These are phyloP conservation scores for Penicillium ochrochloron DNA, from an alignment of 495 filamentous ascomycete genomes.

Conservation along the genomic window DNA sequence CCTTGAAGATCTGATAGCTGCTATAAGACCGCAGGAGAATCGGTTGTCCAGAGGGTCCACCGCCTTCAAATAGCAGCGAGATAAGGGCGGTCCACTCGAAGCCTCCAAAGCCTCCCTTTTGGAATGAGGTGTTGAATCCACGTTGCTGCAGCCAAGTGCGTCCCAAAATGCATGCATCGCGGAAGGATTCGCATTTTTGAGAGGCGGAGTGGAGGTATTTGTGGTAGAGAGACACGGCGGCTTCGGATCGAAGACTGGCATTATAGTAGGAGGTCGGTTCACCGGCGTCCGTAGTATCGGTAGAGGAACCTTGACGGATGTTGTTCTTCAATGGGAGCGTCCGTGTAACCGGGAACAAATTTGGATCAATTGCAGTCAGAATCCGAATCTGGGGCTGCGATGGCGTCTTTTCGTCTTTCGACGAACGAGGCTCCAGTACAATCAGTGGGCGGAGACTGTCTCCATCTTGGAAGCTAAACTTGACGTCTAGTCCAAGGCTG, in stretches of 20 bases:
- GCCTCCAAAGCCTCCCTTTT: conserved; percentile 85
- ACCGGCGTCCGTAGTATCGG: conserved; percentile 37
- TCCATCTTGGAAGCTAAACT: conserved; percentile 72
- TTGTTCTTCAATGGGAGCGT: conserved; percentile 72
- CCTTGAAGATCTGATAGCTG: conserved; percentile 94
- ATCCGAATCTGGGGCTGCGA: conserved; percentile 71
- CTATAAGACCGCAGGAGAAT: conserved; percentile 79
- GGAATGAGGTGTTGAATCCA: conserved; percentile 69
- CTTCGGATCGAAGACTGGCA: conserved; percentile 79
- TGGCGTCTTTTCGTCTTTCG: conserved; percentile 30
- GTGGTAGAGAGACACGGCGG: conserved; percentile 70
- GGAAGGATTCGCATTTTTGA: conserved; percentile 70
- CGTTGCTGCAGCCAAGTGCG: conserved; percentile 88
- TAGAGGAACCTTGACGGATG: conserved; percentile 56
- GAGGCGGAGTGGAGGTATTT: conserved; percentile 68
- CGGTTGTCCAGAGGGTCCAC: conserved; percentile 68
- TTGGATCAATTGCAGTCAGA: conserved; percentile 69
- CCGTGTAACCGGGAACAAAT: conserved; percentile 68
- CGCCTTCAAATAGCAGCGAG: conserved; percentile 79
- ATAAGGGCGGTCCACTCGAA: conserved; percentile 85
- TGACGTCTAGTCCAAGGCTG: conserved; percentile 56
- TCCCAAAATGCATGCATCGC: conserved; percentile 83
- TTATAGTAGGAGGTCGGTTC: conserved; percentile 86
- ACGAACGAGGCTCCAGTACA: conserved; percentile 50
- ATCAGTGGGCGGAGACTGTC: conserved; percentile 80